Base-by-base conservation (phyloP, 2,329 filamentous ascomycete genomes). In the Sclerotinia trifoliorum region DNA sequence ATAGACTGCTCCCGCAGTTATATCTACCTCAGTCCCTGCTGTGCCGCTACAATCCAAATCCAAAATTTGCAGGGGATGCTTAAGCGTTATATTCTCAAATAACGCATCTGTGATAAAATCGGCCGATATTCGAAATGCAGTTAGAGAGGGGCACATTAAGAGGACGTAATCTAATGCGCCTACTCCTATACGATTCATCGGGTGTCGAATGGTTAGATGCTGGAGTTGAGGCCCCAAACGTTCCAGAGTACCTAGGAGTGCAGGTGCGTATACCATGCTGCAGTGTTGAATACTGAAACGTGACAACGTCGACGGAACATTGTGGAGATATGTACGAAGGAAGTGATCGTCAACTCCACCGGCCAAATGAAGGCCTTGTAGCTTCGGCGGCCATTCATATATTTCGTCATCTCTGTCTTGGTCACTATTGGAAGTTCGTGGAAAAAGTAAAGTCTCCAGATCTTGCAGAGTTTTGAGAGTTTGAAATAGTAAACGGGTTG, bases 231-330 rank as follows among this genome's bases (percentile, higher is more conserved):
- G 48, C 1, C 77, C 77, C 17, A 77, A 49, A 3, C 54, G 66
- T 57, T 68, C 51, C 1, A 78, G 68, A 6, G 69, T 72, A 10
- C 66, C 58, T 17, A 73, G 39, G 2, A 78, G 68, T 6, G 74
- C 60, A 24, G 65, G 54, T 1, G 61, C 54, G 60, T 73, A 71
- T 21, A 77, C 69, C 58, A 74, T 71, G 8, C 75, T 69, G 64
- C 77, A 78, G 63, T 77, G 75, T 65, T 77, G 76, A 42, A 78
- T 77, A 58, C 74, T 77, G 24, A 78, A 62, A 56, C 58, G 71
- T 35, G 70, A 65, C 4, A 78, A 63, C 11, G 70, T 71, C 6
- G 65, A 15, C 0, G 76, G 75, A 1, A 73, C 64, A 42, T 70
- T 70, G 2, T 58, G 35, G 5, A 77, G 68, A 60, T 77, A 73